Conservation (phyloP, 2,329 filamentous ascomycete genomes). For the Neurospora sp. region DNA sequence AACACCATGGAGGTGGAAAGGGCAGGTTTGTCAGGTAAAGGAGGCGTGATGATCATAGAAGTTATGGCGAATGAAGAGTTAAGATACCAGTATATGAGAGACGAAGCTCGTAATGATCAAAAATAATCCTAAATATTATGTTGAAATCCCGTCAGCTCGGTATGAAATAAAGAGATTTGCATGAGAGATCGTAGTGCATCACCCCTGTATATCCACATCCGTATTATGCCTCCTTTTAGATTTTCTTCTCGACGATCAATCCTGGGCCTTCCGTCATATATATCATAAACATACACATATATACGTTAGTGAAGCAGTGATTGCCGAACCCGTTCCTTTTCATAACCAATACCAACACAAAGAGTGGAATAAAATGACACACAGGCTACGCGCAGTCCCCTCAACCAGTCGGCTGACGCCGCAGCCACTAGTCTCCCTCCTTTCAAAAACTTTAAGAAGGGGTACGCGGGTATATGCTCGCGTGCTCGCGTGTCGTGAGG, state of each 20-base stretch:
- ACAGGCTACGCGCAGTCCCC: background rate
- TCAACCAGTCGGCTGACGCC: background rate
- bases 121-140: background rate
- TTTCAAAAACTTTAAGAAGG: background rate
- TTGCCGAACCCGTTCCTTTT: background rate
- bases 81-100: background rate
- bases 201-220: background rate
- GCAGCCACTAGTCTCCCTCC: background rate
- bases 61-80: background rate
- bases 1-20: background rate
- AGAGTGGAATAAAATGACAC: background rate
- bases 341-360: background rate
- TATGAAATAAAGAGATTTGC: background rate
- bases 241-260: background rate
- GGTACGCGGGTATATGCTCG: background rate
- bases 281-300: background rate
- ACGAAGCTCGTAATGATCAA: background rate
- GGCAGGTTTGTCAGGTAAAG: constrained; percentile 1
- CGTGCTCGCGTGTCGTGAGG: background rate
- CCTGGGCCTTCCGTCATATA: background rate
- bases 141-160: background rate
- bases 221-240: background rate
- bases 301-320: background rate
- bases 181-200: background rate
- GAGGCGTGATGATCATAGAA: background rate